These are phyloP conservation scores for Mortierella sp. DNA, from an alignment of 371 early-diverging fungal genomes.

Conservation along the genomic window DNA sequence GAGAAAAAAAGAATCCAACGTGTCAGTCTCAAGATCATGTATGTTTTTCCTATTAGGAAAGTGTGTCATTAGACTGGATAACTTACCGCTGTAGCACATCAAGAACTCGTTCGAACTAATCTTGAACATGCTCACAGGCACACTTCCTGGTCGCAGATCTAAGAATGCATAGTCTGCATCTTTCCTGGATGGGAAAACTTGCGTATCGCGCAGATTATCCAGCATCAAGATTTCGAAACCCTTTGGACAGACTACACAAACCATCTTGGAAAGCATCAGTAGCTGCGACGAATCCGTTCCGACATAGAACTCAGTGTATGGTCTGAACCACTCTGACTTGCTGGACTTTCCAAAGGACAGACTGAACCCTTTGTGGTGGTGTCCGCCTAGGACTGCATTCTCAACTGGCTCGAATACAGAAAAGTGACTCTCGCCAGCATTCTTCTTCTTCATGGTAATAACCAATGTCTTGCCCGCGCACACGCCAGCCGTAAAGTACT, in stretches of 20 bases:
- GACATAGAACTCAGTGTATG: constrained; percentile 78
- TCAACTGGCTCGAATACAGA: constrained; percentile 52
- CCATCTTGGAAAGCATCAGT: constrained; percentile 83
- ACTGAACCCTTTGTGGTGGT: constrained; percentile 45
- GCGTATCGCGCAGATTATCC: constrained; percentile 79
- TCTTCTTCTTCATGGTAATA: constrained; percentile 53
- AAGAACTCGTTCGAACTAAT: constrained; percentile 81
- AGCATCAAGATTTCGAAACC: constrained; percentile 95
- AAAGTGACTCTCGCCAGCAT: constrained; percentile 53
- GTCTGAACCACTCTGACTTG: constrained; percentile 55
- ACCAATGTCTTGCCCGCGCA: constrained; percentile 55
- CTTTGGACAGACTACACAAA: constrained; percentile 89
- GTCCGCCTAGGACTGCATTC: constrained; percentile 44
- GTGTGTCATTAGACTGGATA: neutral
- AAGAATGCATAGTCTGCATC: constrained; percentile 86
- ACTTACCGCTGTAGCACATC: constrained; percentile 87
- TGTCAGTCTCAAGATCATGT: neutral
- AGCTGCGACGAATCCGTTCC: constrained; percentile 87
- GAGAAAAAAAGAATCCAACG: neutral
- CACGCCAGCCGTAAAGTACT: constrained; percentile 85
- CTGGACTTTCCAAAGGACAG: constrained; percentile 42
- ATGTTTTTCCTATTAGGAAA: neutral
- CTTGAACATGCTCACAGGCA: constrained; percentile 89
- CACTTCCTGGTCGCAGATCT: constrained; percentile 69
- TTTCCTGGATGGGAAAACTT: constrained; percentile 55